phyloP scores from a whole-genome alignment of 192 early-diverging fungal genomes.

The Backusella australiensis region DNA sequence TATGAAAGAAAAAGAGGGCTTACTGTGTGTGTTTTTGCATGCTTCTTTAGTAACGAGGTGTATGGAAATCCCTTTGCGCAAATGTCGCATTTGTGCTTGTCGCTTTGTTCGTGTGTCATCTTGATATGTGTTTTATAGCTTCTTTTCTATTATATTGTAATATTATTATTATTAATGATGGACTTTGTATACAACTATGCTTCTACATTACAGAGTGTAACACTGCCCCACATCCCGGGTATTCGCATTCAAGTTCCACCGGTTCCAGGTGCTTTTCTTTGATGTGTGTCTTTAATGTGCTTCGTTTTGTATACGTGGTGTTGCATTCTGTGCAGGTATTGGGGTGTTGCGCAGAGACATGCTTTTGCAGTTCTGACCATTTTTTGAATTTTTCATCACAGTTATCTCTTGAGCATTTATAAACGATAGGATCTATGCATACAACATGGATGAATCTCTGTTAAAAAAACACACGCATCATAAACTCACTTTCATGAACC shows the following conservation, averaged over 20 bases:
- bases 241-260: not conserved
- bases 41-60: not conserved
- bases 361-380: not conserved
- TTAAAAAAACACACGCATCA: no score
- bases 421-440: slow-evolving; percentile 3
- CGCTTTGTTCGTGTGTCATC: not conserved
- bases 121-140: not conserved
- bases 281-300: not conserved
- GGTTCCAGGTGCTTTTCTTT: not conserved
- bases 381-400: not conserved
- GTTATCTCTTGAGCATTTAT: not conserved
- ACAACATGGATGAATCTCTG: no score
- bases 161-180: no score
- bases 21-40: not conserved
- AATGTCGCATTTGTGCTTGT: not conserved
- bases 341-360: not conserved
- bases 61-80: slow-evolving; percentile 10
- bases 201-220: not conserved
- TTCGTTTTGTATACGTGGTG: not conserved
- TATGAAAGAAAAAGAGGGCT: not conserved
- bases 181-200: not conserved
- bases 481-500: slow-evolving; percentile 7
- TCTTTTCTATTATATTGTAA: not conserved
- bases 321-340: not conserved
- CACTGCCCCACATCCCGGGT: not conserved